Evolutionary conservation across 805 yeast species (phyloP).

Genomic region (Zygoascus tannicola): DNA sequence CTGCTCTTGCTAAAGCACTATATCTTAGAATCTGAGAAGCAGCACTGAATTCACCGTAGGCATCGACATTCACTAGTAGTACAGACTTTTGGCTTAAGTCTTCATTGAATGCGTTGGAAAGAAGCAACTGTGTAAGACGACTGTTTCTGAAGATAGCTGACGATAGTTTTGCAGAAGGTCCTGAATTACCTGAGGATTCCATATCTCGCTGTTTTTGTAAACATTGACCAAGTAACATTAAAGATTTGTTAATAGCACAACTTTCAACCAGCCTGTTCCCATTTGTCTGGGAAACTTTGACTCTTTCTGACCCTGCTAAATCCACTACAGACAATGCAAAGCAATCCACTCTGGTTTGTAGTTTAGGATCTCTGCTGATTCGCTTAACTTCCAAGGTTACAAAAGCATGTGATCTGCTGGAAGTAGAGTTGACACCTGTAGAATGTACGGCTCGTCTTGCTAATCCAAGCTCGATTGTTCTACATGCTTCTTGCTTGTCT

Average conservation of each 20-base stretch:
- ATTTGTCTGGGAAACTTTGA: conserved; percentile 36
- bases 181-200: conserved; percentile 22
- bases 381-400: conserved; percentile 34
- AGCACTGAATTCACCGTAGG: conserved; percentile 31
- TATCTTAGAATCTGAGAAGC: conserved; percentile 26
- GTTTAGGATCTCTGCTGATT: conserved; percentile 8
- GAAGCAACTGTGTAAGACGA: conserved; percentile 40
- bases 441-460: conserved; percentile 34
- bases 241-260: conserved; percentile 39
- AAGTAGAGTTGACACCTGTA: conserved; percentile 36
- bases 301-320: conserved; percentile 46
- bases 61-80: conserved; percentile 34
- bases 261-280: conserved; percentile 41
- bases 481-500: conserved; percentile 31
- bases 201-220: conserved; percentile 32
- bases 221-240: conserved; percentile 43
- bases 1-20: conserved; percentile 23
- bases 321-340: conserved; percentile 42
- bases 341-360: conserved; percentile 11
- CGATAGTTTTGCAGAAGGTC: conserved; percentile 26
- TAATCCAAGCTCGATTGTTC: conserved; percentile 33
- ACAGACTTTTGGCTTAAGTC: conserved; percentile 25
- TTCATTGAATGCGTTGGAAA: conserved; percentile 35
- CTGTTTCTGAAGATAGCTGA: conserved; percentile 39
- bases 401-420: conserved; percentile 48